These are phyloP conservation scores for Apiospora hydei DNA, from an alignment of 2,329 filamentous ascomycete genomes.

Conservation along the genomic window DNA sequence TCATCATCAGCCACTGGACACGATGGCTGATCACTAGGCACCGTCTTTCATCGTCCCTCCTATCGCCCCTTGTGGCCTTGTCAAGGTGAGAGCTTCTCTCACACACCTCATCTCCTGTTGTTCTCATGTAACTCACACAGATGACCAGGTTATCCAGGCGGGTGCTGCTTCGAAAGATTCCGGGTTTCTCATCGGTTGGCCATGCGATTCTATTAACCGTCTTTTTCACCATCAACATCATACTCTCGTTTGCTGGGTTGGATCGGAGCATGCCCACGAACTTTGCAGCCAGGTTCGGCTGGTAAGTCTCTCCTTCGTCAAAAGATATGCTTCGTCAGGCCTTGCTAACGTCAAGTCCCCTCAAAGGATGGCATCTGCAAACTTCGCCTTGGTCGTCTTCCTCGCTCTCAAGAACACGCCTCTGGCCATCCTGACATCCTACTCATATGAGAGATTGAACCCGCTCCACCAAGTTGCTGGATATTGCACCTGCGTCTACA, in stretches of 20 bases:
- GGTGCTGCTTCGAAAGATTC: slow-evolving; percentile 41
- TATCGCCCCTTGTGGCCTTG: slow-evolving; percentile 28
- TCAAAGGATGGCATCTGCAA: slow-evolving; percentile 54
- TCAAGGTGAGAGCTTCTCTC: slow-evolving; percentile 24
- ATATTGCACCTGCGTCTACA: slow-evolving; percentile 48
- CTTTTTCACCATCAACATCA: slow-evolving; percentile 45
- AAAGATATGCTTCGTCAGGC: not conserved
- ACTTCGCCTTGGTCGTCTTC: slow-evolving; percentile 54
- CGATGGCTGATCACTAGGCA: slow-evolving; percentile 23
- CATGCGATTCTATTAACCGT: slow-evolving; percentile 45
- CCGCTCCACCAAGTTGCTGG: slow-evolving; percentile 54
- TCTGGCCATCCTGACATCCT: slow-evolving; percentile 49
- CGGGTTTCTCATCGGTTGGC: slow-evolving; percentile 48
- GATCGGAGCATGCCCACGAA: slow-evolving; percentile 36
- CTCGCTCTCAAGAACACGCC: slow-evolving; percentile 58
- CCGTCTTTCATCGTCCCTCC: slow-evolving; percentile 20
- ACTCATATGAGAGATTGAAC: slow-evolving; percentile 56
- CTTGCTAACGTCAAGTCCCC: slow-evolving; percentile 24
- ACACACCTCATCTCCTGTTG: not conserved
- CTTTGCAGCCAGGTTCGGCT: slow-evolving; percentile 42
- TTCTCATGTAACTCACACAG: not conserved
- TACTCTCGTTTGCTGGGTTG: slow-evolving; percentile 43
- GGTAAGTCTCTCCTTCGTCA: slow-evolving; percentile 32
- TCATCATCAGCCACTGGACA: slow-evolving; percentile 30
- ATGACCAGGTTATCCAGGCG: slow-evolving; percentile 29